Conservation (phyloP, 2,329 filamentous ascomycete genomes). For the Aureobasidium sp. region DNA sequence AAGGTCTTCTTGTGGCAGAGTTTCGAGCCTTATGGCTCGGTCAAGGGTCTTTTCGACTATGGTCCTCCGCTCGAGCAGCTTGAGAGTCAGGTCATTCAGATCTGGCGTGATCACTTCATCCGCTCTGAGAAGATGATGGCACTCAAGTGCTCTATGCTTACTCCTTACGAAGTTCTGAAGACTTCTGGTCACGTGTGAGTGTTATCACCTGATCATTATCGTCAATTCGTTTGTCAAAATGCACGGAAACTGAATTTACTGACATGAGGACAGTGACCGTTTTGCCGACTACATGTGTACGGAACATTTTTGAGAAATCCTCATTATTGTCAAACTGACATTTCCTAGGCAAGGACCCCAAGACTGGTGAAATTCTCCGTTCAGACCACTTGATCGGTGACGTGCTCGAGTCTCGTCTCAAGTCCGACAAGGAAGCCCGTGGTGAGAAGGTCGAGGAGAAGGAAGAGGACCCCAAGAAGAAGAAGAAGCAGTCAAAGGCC, state of each 20-base stretch:
- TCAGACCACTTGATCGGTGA: slow-evolving; percentile 96
- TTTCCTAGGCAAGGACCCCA: slow-evolving; percentile 55
- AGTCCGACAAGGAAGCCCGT: slow-evolving; percentile 86
- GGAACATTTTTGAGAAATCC: neutral
- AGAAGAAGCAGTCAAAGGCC: slow-evolving; percentile 68
- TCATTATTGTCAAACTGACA: neutral
- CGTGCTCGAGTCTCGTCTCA: slow-evolving; percentile 76
- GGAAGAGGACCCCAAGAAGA: slow-evolving; percentile 75
- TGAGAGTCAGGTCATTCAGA: slow-evolving; percentile 78
- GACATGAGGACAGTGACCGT: slow-evolving; percentile 50
- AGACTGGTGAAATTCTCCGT: slow-evolving; percentile 92
- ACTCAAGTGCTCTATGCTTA: slow-evolving; percentile 89
- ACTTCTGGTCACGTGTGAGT: slow-evolving; percentile 81
- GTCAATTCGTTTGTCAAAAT: neutral
- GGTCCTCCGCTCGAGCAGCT: slow-evolving; percentile 72
- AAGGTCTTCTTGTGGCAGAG: slow-evolving; percentile 91
- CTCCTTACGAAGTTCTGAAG: slow-evolving; percentile 88
- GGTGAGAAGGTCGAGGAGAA: slow-evolving; percentile 68
- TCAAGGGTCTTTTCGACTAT: slow-evolving; percentile 20
- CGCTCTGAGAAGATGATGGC: slow-evolving; percentile 92
- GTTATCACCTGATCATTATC: neutral
- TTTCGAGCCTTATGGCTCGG: slow-evolving; percentile 73
- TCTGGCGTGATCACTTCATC: slow-evolving; percentile 90
- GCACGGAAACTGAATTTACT: neutral
- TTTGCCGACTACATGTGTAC: slow-evolving; percentile 99